Evolutionary conservation across 1,284 basidiomycete genomes (phyloP), one percentile per base, ranked within the genome.

Genomic region (Apiotrichum gamsii): DNA sequence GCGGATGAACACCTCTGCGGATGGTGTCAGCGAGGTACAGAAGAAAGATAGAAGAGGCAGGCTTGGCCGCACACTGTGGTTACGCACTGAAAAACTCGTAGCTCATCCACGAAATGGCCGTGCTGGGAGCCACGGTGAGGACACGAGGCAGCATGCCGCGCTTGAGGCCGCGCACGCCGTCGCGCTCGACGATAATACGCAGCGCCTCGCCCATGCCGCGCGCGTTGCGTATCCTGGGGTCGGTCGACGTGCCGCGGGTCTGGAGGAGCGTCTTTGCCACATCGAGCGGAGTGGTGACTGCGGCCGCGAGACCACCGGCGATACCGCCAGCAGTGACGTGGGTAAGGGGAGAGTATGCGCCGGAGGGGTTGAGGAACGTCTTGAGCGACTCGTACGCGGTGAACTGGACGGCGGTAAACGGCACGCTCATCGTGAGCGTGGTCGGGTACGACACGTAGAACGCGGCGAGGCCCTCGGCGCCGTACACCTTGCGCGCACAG

Each of bases 401-500:
- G 75, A 93, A 97, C 71, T 99, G 95, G 33, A 93, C 90, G 32
- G 95, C 94, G 49, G 94, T 97, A 77, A 97, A 97, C 2, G 95
- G 95, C 34, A 99, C 89, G 34, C 88, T 86, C 81, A 98, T 98
- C 57, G 83, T 90, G 60, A 96, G 78, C 4, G 95, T 99, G 14
- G 94, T 98, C 5, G 95, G 95, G 74, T 98, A 98, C 11, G 94
- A 98, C 51, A 98, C 83, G 73, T 97, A 99, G 77, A 99, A 98
- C 6, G 95, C 94, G 24, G 77, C 65, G 30, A 96, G 70, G 32
- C 95, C 95, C 73, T 99, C 95, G 44, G 74, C 81, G 45, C 75
- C 79, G 75, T 91, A 91, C 40, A 99, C 85, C 14, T 82, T 82
- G 50, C 58, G 52, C 47, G 93, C 89, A 63, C 90, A 93, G 21